Conservation (phyloP, 140 eudicot genomes). For the Bidens hawaiensis region DNA sequence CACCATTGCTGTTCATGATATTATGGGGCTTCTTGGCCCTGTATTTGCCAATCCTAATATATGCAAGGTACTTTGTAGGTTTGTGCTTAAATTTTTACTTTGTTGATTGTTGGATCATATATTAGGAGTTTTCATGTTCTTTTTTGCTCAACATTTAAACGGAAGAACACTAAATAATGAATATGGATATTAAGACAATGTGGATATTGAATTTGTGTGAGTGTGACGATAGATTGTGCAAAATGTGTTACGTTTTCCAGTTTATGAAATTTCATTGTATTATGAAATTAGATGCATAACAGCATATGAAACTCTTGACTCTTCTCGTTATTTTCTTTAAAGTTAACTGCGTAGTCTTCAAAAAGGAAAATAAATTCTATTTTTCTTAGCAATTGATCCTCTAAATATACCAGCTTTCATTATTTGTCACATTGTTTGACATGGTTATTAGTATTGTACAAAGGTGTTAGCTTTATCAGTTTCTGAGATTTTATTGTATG, state of each 20-base stretch:
- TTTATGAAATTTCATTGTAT: not conserved
- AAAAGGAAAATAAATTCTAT: not conserved
- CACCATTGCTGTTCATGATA: conserved; percentile 82
- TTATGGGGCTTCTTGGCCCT: conserved; percentile 63
- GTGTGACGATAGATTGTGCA: conserved; percentile 5
- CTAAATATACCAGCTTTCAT: not conserved
- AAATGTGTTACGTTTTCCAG: not conserved
- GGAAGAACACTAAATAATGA: not conserved
- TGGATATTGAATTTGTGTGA: not conserved
- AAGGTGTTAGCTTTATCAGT: conserved; percentile 1
- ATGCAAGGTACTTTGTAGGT: conserved; percentile 60
- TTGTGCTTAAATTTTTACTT: not conserved
- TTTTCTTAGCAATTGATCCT: not conserved
- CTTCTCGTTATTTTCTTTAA: not conserved
- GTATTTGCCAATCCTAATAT: conserved; percentile 76
- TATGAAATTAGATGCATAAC: not conserved
- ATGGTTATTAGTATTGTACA: not conserved
- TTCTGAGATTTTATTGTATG: not conserved
- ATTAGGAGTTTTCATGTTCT: not conserved
- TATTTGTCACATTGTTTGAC: not conserved
- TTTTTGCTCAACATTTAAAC: not conserved
- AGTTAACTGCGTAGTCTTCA: not conserved
- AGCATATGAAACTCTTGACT: not conserved
- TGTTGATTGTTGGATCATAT: not conserved
- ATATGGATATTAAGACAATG: conserved; percentile 5